Conservation (phyloP, 192 early-diverging fungal species). For the Umbelopsis sp. region DNA sequence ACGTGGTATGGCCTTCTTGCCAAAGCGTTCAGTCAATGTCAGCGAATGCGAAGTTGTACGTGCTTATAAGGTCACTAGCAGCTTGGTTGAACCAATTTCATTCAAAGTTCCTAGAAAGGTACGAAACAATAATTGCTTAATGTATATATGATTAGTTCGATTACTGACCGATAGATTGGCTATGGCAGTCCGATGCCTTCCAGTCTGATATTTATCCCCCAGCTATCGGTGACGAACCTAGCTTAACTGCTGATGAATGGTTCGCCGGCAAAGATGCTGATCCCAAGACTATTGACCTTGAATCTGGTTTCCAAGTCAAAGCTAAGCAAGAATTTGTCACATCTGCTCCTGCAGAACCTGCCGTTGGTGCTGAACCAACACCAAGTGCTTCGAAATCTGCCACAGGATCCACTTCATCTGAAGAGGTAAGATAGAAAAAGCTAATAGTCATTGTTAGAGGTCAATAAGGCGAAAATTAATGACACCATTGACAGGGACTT, state of each 20-base stretch:
- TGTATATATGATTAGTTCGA: neutral
- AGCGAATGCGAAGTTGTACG: constrained; percentile 89
- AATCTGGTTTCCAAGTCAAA: constrained; percentile 67
- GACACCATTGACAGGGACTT: neutral
- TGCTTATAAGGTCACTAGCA: constrained; percentile 91
- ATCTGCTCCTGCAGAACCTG: constrained; percentile 55
- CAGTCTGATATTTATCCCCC: constrained; percentile 96
- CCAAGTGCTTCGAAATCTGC: neutral
- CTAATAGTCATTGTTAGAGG: too few species aligned
- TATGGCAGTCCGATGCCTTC: constrained; percentile 89
- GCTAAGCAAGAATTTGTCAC: constrained; percentile 81
- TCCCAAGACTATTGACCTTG: constrained; percentile 77
- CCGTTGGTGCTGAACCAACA: neutral
- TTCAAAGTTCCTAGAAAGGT: constrained; percentile 97
- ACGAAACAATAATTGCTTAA: neutral
- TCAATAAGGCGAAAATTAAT: neutral
- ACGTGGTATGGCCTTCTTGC: constrained; percentile 91
- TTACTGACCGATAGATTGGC: neutral
- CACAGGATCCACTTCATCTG: neutral
- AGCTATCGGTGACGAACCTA: constrained; percentile 74
- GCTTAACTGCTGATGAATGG: constrained; percentile 90
- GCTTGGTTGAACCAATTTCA: constrained; percentile 91
- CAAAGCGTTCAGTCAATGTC: constrained; percentile 89
- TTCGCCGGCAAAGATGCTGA: constrained; percentile 83
- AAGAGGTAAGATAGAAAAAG: neutral